Percentiles rank a stretch among this genome's conserved stretches.
phyloP scores from a whole-genome alignment of 202 grass and related monocot genomes.

The Sporobolus alterniflorus region DNA sequence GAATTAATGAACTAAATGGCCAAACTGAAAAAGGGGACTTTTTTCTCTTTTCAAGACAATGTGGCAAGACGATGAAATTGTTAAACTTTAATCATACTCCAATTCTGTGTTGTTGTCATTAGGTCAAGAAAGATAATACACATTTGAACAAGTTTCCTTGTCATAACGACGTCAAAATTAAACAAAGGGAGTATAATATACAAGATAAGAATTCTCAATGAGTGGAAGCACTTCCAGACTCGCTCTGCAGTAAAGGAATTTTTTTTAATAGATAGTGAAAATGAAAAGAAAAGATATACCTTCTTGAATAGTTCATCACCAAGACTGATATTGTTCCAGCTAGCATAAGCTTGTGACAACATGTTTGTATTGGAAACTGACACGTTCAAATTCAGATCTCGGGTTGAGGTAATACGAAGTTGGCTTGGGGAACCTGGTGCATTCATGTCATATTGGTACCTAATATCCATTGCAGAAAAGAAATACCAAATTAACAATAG shows the following conservation, averaged over 20 bases:
- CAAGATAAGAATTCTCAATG: background rate
- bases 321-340: constrained; percentile 94
- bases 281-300: constrained; percentile 44
- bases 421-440: constrained; percentile 75
- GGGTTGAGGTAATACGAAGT: constrained; percentile 90
- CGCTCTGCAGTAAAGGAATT: background rate
- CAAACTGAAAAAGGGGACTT: background rate
- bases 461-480: constrained; percentile 50
- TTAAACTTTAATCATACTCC: background rate
- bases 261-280: constrained; percentile 3
- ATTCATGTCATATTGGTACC: constrained; percentile 92
- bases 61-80: background rate
- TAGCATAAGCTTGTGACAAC: constrained; percentile 98
- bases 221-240: background rate
- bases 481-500: constrained; percentile 15
- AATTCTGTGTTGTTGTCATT: background rate
- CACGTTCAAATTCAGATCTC: constrained; percentile 84
- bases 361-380: constrained; percentile 95
- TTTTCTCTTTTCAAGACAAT: background rate
- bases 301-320: constrained; percentile 79
- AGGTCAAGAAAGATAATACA: background rate
- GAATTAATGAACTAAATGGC: constrained; percentile 13
- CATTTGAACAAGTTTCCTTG: background rate
- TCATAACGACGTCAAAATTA: background rate
- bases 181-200: background rate